phyloP scores from a whole-genome alignment of 257 asterid species.

The Nicotiana tomentosiformis region DNA sequence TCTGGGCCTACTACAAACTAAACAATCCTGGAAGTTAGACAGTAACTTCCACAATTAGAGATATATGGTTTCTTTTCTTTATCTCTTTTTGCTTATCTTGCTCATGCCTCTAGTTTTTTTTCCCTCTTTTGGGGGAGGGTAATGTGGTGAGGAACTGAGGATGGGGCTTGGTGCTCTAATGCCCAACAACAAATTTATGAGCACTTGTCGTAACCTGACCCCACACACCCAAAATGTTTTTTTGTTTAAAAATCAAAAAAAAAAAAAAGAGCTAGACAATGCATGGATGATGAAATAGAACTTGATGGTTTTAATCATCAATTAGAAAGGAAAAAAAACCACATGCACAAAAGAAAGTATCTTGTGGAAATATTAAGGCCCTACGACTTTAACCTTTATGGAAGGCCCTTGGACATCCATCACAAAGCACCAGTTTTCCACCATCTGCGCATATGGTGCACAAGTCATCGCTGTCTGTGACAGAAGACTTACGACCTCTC shows the following conservation, averaged over 20 bases:
- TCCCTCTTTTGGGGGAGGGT: not conserved
- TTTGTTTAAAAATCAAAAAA: not conserved
- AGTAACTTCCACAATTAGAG: not conserved
- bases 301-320: not conserved
- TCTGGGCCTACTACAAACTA: not conserved
- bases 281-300: not conserved
- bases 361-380: not conserved
- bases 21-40: not conserved
- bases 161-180: not conserved
- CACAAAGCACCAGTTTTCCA: slow-evolving; percentile 95
- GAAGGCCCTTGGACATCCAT: slow-evolving; percentile 98
- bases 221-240: not conserved
- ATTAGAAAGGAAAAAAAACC: not conserved
- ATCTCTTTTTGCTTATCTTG: not conserved
- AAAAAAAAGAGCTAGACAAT: too few species aligned
- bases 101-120: not conserved
- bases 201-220: not conserved
- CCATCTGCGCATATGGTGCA: slow-evolving; percentile 98
- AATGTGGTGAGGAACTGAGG: not conserved
- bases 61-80: not conserved
- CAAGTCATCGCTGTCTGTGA: slow-evolving; percentile 75
- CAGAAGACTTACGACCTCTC: slow-evolving; percentile 65
- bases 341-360: slow-evolving; percentile 1
- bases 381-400: slow-evolving; percentile 69
- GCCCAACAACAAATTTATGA: not conserved